Evolutionary conservation across 352 stramenopile genomes (phyloP).

Genomic region (Phytophthora tubulina): DNA sequence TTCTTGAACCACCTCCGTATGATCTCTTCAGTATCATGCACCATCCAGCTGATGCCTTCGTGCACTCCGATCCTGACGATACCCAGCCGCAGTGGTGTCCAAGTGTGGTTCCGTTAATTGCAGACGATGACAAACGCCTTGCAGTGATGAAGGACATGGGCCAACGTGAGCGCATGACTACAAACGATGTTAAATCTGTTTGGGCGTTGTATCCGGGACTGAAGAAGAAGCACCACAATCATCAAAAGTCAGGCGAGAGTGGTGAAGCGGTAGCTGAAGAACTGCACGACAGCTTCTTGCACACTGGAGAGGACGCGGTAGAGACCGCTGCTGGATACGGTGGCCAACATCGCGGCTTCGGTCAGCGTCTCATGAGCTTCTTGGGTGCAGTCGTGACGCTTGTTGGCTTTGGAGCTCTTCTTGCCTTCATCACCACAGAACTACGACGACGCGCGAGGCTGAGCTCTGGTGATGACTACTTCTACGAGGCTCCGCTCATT

Average conservation of each 20-base stretch:
- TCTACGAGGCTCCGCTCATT: conserved; percentile 73
- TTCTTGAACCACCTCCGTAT: conserved; percentile 54
- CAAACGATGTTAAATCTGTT: conserved; percentile 80
- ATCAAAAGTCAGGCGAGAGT: conserved; percentile 48
- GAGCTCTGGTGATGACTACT: conserved; percentile 59
- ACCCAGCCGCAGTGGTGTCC: conserved; percentile 65
- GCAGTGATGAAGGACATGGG: conserved; percentile 75
- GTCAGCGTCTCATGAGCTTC: conserved; percentile 67
- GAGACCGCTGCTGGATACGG: conserved; percentile 12
- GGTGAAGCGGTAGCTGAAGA: conserved; percentile 30
- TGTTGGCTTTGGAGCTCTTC: conserved; percentile 55
- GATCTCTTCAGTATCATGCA: conserved; percentile 92
- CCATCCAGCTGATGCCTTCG: conserved; percentile 74
- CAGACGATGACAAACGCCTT: conserved; percentile 55
- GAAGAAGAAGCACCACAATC: conserved; percentile 50
- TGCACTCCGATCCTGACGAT: conserved; percentile 44
- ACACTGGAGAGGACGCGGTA: conserved; percentile 59
- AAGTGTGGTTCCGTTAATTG: conserved; percentile 72
- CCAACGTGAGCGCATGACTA: conserved; percentile 74
- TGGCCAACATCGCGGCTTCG: conserved; percentile 34
- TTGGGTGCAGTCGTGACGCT: conserved; percentile 73
- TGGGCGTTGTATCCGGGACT: conserved; percentile 78
- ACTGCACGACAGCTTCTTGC: conserved; percentile 71
- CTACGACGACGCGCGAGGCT: conserved; percentile 46
- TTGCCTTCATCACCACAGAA: conserved; percentile 53